Evolutionary conservation across 1,284 basidiomycete genomes (phyloP), one percentile per base, ranked within the genome.

Genomic region (Phellopilus nigrolimitatus): DNA sequence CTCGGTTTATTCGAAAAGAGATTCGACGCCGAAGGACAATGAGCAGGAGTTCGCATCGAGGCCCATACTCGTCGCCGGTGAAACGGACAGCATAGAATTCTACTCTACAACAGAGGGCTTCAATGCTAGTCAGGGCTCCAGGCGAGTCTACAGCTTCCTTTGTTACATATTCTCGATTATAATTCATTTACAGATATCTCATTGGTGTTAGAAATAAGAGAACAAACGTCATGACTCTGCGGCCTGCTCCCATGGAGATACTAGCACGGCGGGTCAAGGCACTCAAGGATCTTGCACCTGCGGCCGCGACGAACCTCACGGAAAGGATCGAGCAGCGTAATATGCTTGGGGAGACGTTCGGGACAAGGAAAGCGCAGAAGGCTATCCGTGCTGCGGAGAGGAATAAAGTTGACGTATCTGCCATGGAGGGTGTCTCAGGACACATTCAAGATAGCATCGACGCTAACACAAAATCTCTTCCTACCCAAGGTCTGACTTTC

Each of bases 331-430:
- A 79, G 45, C 83, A 84, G 30, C 78, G 87, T 24, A 89, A 82
- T 54, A 74, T 79, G n/a, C 79, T 97, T 1, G 94, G 94, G 27
- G 85, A 91, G 64, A 81, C 88, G 1, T 97, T 97, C 59, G 94
- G 94, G 19, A 95, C 92, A 10, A 90, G 91, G 69, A 97, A 95
- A 65, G 90, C 91, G 33, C 88, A 91, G 68, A 81, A 82, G 12
- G 84, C 82, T 25, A 92, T 97, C 60, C 80, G 80, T 52, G 86
- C 90, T 2, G 79, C 80, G 54, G 91, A 92, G 67, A 78, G 94
- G 56, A 94, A 94, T 70, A 83, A 83, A 64, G 83, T 97, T 31
- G 91, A 95, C 68, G 80, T 89, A 12, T 73, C 75, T 47, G 90
- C 91, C 1, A 92, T 95, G 87, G 77, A 86, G 62, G 80, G 80